Base-by-base conservation (phyloP, 1,284 basidiomycete species). In the Ustilago vetiveriae region DNA sequence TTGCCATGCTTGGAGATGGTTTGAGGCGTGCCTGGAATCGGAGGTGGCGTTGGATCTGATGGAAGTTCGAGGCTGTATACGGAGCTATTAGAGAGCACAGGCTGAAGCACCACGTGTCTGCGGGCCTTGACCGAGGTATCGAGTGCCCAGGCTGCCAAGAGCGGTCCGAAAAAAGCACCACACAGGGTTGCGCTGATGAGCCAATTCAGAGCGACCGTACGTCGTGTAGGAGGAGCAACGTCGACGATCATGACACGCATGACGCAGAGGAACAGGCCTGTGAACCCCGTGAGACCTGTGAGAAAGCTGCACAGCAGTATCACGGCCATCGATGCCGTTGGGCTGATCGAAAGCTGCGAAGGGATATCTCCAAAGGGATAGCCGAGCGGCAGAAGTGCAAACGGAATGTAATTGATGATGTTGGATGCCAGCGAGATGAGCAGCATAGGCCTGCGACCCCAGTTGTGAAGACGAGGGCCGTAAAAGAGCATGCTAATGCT, bases 401-500 rank as follows among this genome's bases (percentile, higher is more conserved):
- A 70, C 5, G 67, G 67, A 11, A 62, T 36, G 22, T 65, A 65
- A 46, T 65, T 65, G 56, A 70, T 57, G 42, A 70, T 49, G 40
- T 60, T 64, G 42, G 56, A 60, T 17, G 45, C 26, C 16, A 65
- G 46, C 32, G 67, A 56, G 48, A 70, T 56, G 53, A 54, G 38
- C 30, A 70, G 45, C 62, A 70, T 53, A 35, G 62, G 67, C 32
- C 65, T 70, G 22, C 67, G 49, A 6, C 67, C 67, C 67, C 67
- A 70, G 9, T 36, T 41, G 10, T 56, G 54, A n/a, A 70, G 67
- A 3, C 49, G 48, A 8, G 67, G 67, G 0, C 62, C 67, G 38
- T 70, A 70, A 43, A 54, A 70, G 42, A 70, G 67, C 62, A 70
- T 65, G 43, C 60, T 65, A 46, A 56, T 36, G 41, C 62, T 65